phyloP scores from a whole-genome alignment of 176 grass and related monocot species.

The Triticum aestivum region DNA sequence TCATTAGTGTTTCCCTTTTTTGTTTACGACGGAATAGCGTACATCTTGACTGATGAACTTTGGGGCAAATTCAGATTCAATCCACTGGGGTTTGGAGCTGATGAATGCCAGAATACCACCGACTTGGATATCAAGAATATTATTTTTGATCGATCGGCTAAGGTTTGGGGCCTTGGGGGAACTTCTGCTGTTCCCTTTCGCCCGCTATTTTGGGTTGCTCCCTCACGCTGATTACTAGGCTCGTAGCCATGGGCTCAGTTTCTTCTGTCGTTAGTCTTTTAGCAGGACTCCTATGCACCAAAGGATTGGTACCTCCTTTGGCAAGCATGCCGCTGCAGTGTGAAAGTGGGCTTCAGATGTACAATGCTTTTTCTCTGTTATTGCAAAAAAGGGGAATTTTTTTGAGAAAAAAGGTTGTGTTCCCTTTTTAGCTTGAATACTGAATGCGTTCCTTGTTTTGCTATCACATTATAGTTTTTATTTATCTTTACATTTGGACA shows the following conservation, averaged over 20 bases:
- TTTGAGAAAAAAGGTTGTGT: too few relatives aligned
- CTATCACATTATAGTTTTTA: too few relatives aligned
- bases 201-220: not conserved
- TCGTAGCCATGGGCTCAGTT: not conserved
- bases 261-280: too few relatives aligned
- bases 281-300: too few relatives aligned
- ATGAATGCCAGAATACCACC: not conserved
- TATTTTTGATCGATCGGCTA: not conserved
- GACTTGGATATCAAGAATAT: not conserved
- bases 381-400: not conserved
- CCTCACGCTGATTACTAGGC: not conserved
- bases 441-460: too few relatives aligned
- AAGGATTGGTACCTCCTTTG: too few relatives aligned
- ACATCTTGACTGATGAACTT: not conserved
- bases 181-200: not conserved
- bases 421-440: too few relatives aligned
- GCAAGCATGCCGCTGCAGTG: not conserved
- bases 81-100: too few relatives aligned
- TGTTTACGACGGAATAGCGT: not conserved
- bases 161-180: not conserved
- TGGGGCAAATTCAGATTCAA: not conserved
- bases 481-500: too few relatives aligned
- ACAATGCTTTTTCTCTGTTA: not conserved
- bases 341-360: not conserved
- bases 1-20: too few relatives aligned